Conservation (phyloP, 23 red algal species). For the Agarophyton chilense region DNA sequence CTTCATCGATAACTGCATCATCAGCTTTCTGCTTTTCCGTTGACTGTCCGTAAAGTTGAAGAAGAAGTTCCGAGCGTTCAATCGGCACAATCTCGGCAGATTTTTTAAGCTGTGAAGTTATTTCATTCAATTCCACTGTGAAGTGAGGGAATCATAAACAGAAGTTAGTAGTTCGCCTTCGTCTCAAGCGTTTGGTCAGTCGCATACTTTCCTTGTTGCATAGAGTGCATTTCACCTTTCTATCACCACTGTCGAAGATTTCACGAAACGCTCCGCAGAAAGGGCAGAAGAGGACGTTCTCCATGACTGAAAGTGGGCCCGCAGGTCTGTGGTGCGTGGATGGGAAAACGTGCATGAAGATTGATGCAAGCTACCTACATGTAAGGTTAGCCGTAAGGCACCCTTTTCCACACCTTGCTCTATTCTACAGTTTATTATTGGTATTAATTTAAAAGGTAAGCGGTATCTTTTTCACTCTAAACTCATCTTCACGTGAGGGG, state of each 20-base stretch:
- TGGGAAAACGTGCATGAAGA: no score
- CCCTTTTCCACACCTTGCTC: no score
- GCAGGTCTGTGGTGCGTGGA: no score
- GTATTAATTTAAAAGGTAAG: no score
- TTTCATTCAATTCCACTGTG: not conserved
- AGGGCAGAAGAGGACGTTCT: slow-evolving; percentile 50
- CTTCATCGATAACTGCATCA: slow-evolving; percentile 73
- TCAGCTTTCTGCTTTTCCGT: not conserved
- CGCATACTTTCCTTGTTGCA: not conserved
- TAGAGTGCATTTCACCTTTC: slow-evolving; percentile 5
- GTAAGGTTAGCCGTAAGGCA: no score
- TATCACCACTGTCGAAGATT: slow-evolving; percentile 16
- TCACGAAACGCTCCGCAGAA: slow-evolving; percentile 60
- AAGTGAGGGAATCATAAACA: not conserved
- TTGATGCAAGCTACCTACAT: no score
- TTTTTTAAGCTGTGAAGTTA: slow-evolving; percentile 31
- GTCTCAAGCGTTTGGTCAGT: not conserved
- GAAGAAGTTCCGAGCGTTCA: slow-evolving; percentile 51
- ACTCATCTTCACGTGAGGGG: no score
- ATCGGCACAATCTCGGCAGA: slow-evolving; percentile 23
- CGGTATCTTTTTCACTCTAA: no score
- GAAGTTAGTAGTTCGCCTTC: not conserved
- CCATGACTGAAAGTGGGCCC: not conserved
- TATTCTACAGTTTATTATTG: no score
- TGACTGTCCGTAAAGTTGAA: slow-evolving; percentile 30